Percentiles rank a stretch among this genome's conserved stretches.
phyloP scores from a whole-genome alignment of 2,329 filamentous ascomycete genomes.

The Botrytis paeoniae region DNA sequence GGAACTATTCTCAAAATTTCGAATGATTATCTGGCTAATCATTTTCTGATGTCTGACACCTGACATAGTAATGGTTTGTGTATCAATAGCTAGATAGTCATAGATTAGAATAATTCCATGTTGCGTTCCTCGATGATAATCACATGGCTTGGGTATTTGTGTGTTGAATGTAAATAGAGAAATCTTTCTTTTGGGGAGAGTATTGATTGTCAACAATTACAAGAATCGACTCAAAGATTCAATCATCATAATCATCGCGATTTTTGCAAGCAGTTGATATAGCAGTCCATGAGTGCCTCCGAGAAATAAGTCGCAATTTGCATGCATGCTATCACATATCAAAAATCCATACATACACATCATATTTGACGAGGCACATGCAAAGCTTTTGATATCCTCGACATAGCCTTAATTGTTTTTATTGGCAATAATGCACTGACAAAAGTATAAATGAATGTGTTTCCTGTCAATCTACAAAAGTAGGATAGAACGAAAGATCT shows the following conservation, averaged over 20 bases:
- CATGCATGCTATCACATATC: background rate
- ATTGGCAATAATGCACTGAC: background rate
- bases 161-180: background rate
- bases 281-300: background rate
- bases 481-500: background rate
- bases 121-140: background rate
- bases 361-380: background rate
- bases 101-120: background rate
- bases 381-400: background rate
- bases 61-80: background rate
- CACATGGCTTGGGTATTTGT: background rate
- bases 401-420: background rate
- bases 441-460: background rate
- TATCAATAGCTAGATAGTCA: background rate
- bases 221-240: background rate
- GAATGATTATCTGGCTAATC: accelerated
- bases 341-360: background rate
- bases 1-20: background rate
- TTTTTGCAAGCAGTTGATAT: background rate
- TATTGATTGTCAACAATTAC: background rate
- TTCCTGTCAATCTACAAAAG: background rate
- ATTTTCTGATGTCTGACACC: background rate
- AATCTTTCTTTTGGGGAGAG: background rate
- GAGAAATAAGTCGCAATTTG: background rate
- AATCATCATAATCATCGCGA: background rate